Percentiles rank a stretch among this genome's conserved stretches.
phyloP scores from a whole-genome alignment of 331 rosid genomes.

The Dryas integrifolia region DNA sequence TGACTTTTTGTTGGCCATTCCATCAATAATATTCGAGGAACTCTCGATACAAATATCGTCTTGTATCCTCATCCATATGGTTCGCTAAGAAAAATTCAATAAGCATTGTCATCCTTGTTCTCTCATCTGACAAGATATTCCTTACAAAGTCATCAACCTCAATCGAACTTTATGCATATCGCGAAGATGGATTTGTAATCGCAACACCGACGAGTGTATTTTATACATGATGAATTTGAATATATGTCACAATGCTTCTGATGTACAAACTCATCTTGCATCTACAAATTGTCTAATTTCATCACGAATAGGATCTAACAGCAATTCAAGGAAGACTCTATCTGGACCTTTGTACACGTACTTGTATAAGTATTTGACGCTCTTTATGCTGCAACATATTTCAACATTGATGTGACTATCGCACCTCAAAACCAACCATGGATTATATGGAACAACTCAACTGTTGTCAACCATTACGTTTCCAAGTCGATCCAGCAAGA shows the following conservation, averaged over 20 bases:
- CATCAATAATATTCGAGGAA: neutral
- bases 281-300: neutral
- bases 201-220: neutral
- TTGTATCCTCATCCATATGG: neutral
- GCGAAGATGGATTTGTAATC: neutral
- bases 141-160: neutral
- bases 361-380: slow-evolving; percentile 4
- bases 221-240: neutral
- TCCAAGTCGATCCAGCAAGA: no score
- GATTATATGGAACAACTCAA: slow-evolving; percentile 23
- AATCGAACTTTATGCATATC: neutral
- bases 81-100: neutral
- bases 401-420: slow-evolving; percentile 15
- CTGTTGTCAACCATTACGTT: no score
- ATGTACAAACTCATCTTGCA: neutral
- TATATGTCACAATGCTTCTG: neutral
- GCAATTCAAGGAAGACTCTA: neutral
- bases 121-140: neutral
- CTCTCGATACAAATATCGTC: neutral
- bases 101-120: neutral
- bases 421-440: neutral
- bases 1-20: neutral
- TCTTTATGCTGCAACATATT: neutral
- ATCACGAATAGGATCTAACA: neutral
- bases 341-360: slow-evolving; percentile 10